Conservation (phyloP, 257 asterid species). For the Gentiana dahurica region DNA sequence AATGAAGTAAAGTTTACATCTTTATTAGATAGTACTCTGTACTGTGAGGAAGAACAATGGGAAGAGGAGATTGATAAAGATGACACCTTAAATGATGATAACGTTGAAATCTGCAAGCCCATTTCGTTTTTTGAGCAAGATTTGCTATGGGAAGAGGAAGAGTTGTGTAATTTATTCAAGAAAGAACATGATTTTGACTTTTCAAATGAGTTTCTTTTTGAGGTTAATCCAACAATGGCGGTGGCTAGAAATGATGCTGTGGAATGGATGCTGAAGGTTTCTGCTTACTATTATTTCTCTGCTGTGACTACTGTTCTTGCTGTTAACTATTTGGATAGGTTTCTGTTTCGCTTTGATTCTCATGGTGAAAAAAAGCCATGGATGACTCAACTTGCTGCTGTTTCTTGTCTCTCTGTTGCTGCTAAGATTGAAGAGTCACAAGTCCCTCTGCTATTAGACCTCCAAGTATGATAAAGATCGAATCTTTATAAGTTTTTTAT, state of each 20-base stretch:
- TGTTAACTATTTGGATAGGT: slow-evolving; percentile 55
- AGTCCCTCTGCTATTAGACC: slow-evolving; percentile 65
- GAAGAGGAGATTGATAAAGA: slow-evolving; percentile 31
- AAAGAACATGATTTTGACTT: slow-evolving; percentile 44
- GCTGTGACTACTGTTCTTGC: slow-evolving; percentile 74
- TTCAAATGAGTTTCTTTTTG: slow-evolving; percentile 7
- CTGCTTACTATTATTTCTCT: slow-evolving; percentile 43
- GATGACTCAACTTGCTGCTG: slow-evolving; percentile 70
- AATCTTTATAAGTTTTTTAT: slow-evolving; percentile 1
- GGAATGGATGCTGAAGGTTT: slow-evolving; percentile 53
- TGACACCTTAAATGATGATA: slow-evolving; percentile 6
- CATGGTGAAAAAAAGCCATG: slow-evolving; percentile 34
- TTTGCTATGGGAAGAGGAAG: slow-evolving; percentile 33
- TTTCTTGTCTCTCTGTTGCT: slow-evolving; percentile 78
- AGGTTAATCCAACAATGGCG: slow-evolving; percentile 16
- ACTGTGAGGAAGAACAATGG: slow-evolving; percentile 41
- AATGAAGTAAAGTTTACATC: slow-evolving; percentile 20
- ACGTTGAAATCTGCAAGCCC: background rate
- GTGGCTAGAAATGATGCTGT: slow-evolving; percentile 42
- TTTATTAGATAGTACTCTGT: slow-evolving; percentile 25
- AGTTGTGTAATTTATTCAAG: slow-evolving; percentile 32
- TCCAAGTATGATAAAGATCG: slow-evolving; percentile 49
- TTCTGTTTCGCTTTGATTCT: slow-evolving; percentile 26
- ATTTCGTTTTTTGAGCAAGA: slow-evolving; percentile 15
- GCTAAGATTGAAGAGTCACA: slow-evolving; percentile 73